Evolutionary conservation across 164 flowering plant genomes (phyloP), one percentile per base, ranked within the genome.

Genomic region (Vitis cinerea): DNA sequence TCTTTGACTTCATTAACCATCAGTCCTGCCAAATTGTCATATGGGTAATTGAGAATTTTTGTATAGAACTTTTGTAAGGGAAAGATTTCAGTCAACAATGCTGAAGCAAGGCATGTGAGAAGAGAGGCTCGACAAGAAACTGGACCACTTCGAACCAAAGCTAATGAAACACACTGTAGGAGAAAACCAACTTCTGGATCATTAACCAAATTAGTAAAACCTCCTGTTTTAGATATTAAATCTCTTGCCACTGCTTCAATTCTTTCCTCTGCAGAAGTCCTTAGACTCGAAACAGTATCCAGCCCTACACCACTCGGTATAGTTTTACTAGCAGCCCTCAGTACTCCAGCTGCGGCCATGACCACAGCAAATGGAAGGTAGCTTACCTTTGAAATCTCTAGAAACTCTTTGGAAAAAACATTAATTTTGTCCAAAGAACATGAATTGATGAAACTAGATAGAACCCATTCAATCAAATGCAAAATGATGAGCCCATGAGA

Each of bases 381-480:
- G 56, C 63, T 67, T 29, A 71, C 65, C 65, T 79, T 75, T 6
- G 66, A 15, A 55, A 65, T 66, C 63, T 75, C 80, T 11, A 73
- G 69, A 67, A 73, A 47, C 67, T 69, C 86, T 51, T 71, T 53
- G 19, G 72, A 61, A 62, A 86, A 67, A 54, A 72, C 61, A 47
- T 77, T 69, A 69, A 90, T 68, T 61, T 82, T 86, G 64, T 83
- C 83, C 23, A 73, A 59, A 57, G 81, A 74, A 27, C 69, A 76
- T 1, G 81, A 68, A 56, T 66, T 75, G 51, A 86, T 65, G 30
- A 74, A 83, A 71, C 88, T 74, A 56, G 86, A 89, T 3, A 86
- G 60, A 67, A 89, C 87, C 99, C 97, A 96, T 66, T 93, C 98
- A 19, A 89, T 64, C 82, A 91, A 71, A 83, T 88, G 97, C 74